phyloP scores from a whole-genome alignment of 345 rosid species.

The Salix viminalis region DNA sequence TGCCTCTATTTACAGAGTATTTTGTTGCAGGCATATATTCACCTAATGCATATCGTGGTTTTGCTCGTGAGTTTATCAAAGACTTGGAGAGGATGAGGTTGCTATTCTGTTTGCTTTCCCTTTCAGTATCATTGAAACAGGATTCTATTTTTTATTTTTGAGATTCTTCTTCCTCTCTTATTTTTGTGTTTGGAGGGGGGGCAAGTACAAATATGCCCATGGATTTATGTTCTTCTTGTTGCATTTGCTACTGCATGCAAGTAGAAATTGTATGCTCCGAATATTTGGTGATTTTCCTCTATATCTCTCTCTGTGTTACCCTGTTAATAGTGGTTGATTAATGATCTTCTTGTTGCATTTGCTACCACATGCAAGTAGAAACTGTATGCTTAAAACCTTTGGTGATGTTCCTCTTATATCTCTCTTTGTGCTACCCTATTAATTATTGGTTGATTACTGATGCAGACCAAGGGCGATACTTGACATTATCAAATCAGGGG shows the following conservation, averaged over 20 bases:
- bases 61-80: slow-evolving; percentile 94
- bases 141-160: not conserved
- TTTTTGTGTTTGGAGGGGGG: not conserved
- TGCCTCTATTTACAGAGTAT: not conserved
- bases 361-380: not conserved
- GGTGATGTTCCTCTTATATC: not conserved
- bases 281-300: not conserved
- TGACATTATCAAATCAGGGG: slow-evolving; percentile 85
- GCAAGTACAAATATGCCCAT: not conserved
- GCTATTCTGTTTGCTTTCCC: not conserved
- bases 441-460: not conserved
- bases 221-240: not conserved
- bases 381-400: not conserved
- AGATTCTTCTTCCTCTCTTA: not conserved
- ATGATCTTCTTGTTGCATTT: not conserved
- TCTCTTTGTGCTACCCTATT: not conserved
- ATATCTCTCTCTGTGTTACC: not conserved
- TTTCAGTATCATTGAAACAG: not conserved
- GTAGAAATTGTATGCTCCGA: not conserved
- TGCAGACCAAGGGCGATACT: slow-evolving; percentile 88
- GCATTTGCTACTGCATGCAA: not conserved
- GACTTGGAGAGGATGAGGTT: slow-evolving; percentile 93
- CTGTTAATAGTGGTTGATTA: not conserved
- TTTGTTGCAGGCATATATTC: slow-evolving; percentile 74
- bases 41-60: slow-evolving; percentile 93